Evolutionary conservation across 305 asterid genomes (phyloP), one percentile per base, ranked within the genome.

Genomic region (Fraxinus greggii): DNA sequence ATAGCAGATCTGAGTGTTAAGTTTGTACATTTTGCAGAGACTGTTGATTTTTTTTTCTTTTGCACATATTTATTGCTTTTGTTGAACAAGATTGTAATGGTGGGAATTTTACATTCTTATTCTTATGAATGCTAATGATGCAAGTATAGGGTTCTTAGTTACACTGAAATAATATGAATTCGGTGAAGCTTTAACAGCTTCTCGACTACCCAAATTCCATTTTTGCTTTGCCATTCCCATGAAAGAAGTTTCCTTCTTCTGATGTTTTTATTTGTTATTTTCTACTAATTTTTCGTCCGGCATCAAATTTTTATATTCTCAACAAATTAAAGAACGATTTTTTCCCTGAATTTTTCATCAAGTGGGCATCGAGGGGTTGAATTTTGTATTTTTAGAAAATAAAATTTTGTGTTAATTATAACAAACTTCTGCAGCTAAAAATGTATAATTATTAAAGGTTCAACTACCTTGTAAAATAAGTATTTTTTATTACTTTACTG

Each of bases 1-100:
- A 61, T 72, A 56, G 63, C 83, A 86, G 90, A 89, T 87, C 89
- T 84, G 89, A 65, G 83, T 75, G 83, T 51, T 80, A 85, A 24
- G 78, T 80, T 78, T 45, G 61, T 79, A 33, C 78, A 77, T 75
- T 84, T 56, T 78, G 75, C 51, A 36, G 81, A 80, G 73, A 9
- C 79, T 79, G 69, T 59, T 63, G 75, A 81, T 79, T 79, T 17
- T n/a, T 3, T 54, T 19, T 56, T 26, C 2, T 63, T 24, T 26
- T 12, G 74, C 19, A 26, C 74, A 67, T 26, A 61, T 23, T 61
- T 59, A 61, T 61, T 61, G 8, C 23, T 59, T 59, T 59, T 6
- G 70, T 21, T 59, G 28, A 59, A 21, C 70, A 59, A 19, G 59
- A 45, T 45, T 45, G 9, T 56, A n/a, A 8, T 56, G 67, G n/a